phyloP scores from a whole-genome alignment of 2,329 filamentous ascomycete species.

The Sphaerulina vaccinii region DNA sequence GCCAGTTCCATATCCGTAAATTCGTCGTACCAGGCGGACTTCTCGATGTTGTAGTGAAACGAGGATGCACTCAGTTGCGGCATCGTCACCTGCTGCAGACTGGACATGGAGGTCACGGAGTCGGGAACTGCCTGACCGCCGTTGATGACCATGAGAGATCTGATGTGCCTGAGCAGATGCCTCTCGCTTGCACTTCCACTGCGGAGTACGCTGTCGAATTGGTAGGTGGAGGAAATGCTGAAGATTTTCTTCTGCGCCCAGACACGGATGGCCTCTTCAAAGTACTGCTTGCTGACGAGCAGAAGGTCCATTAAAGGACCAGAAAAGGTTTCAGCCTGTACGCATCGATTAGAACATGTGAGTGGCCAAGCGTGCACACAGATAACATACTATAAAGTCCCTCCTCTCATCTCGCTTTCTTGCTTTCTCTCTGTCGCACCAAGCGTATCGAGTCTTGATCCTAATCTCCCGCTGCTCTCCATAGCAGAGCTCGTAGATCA shows the following conservation, averaged over 20 bases:
- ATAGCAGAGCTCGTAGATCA: constrained; percentile 7
- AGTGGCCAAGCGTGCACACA: background rate
- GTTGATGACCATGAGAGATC: background rate
- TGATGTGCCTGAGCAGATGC: background rate
- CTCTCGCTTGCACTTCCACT: background rate
- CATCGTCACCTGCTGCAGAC: background rate
- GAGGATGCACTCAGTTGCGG: background rate
- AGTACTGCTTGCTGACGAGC: background rate
- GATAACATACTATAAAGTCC: background rate
- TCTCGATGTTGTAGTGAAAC: background rate
- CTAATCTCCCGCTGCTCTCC: background rate
- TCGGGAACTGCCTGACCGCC: background rate
- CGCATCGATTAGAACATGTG: background rate
- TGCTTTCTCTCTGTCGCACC: background rate
- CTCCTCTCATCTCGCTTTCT: background rate
- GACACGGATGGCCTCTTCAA: background rate
- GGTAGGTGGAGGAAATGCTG: background rate
- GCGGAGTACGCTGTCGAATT: background rate
- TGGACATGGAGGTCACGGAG: background rate
- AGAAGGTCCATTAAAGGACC: background rate
- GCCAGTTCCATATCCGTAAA: background rate
- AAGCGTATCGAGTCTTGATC: background rate
- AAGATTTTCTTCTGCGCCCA: background rate
- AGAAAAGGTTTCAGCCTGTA: background rate
- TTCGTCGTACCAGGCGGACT: background rate